Base-by-base conservation (phyloP, 228 moss, liverwort and hornwort genomes). In the Sphagnum magellanicum region DNA sequence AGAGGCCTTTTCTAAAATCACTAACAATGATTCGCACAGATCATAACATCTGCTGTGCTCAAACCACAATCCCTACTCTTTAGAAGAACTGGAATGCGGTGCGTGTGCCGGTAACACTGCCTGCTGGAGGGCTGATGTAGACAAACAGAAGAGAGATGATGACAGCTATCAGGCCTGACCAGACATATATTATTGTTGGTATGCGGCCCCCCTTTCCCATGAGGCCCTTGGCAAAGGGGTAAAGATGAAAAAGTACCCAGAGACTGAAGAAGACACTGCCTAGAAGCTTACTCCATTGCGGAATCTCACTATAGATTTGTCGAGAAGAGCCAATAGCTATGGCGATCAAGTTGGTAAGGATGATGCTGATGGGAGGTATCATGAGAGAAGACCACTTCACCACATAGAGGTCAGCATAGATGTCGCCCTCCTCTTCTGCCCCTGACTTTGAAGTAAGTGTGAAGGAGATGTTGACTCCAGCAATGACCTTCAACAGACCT, bases 191-290 rank as follows among this genome's bases (percentile, higher is more conserved):
- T 6, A 84, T 84, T 71, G 84, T 84, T 2, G 84, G 84, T 6
- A 81, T 84, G 48, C 78, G 81, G 14, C 84, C 81, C 3, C 74
- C 59, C 10, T 78, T 63, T 0, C 84, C 84, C 84, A 84, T 84
- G 65, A 84, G 84, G 15, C 84, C 84, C 69, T 84, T 84, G 0
- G 84, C 84, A 53, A 84, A 84, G n/a, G 84, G 84, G 57, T 84
- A 84, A 6, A 84, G 71, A 72, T 84, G 84, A 6, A 76, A 67
- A 10, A 84, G 74, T 17, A 84, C 84, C 84, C 84, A 84, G 12
- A 84, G 59, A 2, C 80, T 80, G 74, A 84, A 84, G 67, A 81
- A 81, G 5, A 84, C 84, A 0, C 84, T 81, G 4, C 84, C 84
- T 0, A 84, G 13, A 50, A 84, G 74, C 69, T 84, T 84, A 67